These are phyloP conservation scores for Mycogone perniciosa DNA, from an alignment of 2,329 filamentous ascomycete species.

Conservation along the genomic window DNA sequence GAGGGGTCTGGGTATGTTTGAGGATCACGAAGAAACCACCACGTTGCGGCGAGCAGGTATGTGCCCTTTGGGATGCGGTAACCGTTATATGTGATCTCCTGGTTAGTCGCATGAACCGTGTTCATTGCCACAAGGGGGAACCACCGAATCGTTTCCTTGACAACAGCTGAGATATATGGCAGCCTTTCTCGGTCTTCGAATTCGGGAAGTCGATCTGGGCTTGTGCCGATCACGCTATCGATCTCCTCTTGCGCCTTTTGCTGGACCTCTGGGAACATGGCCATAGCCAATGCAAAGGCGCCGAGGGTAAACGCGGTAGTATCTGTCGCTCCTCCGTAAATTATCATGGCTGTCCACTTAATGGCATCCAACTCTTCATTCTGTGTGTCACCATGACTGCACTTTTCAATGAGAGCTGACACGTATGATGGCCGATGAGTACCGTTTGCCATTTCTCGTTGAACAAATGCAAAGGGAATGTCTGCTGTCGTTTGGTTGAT, in stretches of 20 bases:
- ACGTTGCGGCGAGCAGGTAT: not conserved
- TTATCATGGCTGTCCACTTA: not conserved
- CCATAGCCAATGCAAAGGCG: constrained; percentile 10
- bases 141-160: constrained; percentile 21
- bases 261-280: constrained; percentile 9
- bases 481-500: not conserved
- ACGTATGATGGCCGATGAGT: not conserved
- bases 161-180: constrained; percentile 19
- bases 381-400: not conserved
- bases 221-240: constrained; percentile 17
- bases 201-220: constrained; percentile 1
- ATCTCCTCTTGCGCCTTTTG: constrained; percentile 14
- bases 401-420: not conserved
- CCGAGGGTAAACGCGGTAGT: not conserved
- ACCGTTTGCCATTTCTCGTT: not conserved
- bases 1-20: not conserved
- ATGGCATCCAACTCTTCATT: not conserved
- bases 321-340: constrained; percentile 11
- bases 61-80: constrained; percentile 9
- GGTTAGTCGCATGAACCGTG: not conserved
- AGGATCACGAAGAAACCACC: constrained; percentile 7
- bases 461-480: constrained; percentile 3
- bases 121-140: not conserved
- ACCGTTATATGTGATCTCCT: not conserved
- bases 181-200: constrained; percentile 16